phyloP scores from a whole-genome alignment of 1,284 basidiomycete genomes.

The Cystobasidium sp. region DNA sequence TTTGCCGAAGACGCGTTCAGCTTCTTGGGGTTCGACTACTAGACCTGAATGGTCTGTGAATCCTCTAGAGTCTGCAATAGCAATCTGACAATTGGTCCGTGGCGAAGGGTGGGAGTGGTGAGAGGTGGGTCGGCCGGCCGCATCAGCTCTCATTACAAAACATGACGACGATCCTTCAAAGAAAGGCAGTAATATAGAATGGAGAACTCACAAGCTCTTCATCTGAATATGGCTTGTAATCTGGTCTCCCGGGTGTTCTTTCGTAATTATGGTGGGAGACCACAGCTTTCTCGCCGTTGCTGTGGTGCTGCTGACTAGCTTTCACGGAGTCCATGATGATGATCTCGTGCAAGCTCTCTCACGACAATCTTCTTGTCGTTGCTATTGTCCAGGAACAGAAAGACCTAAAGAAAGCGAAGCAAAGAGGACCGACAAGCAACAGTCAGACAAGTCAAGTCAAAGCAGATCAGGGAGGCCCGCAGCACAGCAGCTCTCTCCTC shows the following conservation, averaged over 20 bases:
- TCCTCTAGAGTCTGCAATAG: conserved; percentile 25
- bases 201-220: conserved; percentile 18
- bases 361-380: no score
- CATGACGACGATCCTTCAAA: neutral
- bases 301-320: neutral
- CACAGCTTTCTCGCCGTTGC: neutral
- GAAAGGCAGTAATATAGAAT: no score
- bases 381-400: no score
- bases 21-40: conserved; percentile 49
- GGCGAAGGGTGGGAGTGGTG: neutral
- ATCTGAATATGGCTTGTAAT: conserved; percentile 13
- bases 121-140: neutral
- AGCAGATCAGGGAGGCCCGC: no score
- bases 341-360: no score
- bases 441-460: no score
- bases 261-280: neutral
- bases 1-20: conserved; percentile 61
- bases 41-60: conserved; percentile 46
- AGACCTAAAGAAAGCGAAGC: no score
- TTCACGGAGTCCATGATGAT: neutral
- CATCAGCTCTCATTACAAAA: neutral
- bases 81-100: neutral
- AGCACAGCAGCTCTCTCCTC: no score
- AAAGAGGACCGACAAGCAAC: no score
- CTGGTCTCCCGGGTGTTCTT: conserved; percentile 1